Conservation (phyloP, 2,329 filamentous ascomycete genomes). For the Exophiala sideris region DNA sequence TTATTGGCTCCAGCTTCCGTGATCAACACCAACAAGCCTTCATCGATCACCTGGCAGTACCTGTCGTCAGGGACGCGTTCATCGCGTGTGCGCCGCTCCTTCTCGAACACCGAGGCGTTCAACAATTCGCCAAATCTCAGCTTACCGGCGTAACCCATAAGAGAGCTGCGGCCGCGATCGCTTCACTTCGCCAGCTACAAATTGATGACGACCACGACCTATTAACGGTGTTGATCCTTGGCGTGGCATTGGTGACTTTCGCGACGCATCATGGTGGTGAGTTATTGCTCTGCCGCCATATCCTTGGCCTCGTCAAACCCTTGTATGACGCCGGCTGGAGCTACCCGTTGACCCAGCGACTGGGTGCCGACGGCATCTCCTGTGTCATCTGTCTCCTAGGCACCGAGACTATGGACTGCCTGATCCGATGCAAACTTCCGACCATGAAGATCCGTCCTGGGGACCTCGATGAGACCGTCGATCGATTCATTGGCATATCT, state of each 20-base stretch:
- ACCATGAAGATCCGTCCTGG: neutral
- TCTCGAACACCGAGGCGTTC: neutral
- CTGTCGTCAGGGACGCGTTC: slow-evolving; percentile 4
- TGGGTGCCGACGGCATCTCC: slow-evolving; percentile 3
- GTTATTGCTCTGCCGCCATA: slow-evolving; percentile 1
- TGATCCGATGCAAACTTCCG: slow-evolving; percentile 1
- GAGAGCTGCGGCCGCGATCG: slow-evolving; percentile 3
- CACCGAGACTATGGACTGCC: slow-evolving; percentile 2
- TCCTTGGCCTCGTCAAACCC: slow-evolving; percentile 4
- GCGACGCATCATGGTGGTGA: slow-evolving; percentile 8
- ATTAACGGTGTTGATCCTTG: slow-evolving; percentile 2
- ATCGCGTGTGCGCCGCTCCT: slow-evolving; percentile 3
- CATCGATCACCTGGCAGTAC: slow-evolving; percentile 2
- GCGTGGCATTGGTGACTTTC: slow-evolving; percentile 6
- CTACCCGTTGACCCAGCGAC: neutral
- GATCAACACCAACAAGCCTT: slow-evolving; percentile 6
- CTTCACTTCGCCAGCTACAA: slow-evolving; percentile 4
- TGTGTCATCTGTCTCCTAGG: slow-evolving; percentile 1
- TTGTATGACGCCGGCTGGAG: neutral
- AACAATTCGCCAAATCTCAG: neutral
- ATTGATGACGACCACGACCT: neutral
- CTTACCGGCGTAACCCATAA: neutral
- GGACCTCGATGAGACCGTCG: neutral
- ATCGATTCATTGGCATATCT: slow-evolving; percentile 7
- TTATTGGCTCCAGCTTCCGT: slow-evolving; percentile 6